Conservation (phyloP, 257 asterid species). For the Solanum chmielewskii region DNA sequence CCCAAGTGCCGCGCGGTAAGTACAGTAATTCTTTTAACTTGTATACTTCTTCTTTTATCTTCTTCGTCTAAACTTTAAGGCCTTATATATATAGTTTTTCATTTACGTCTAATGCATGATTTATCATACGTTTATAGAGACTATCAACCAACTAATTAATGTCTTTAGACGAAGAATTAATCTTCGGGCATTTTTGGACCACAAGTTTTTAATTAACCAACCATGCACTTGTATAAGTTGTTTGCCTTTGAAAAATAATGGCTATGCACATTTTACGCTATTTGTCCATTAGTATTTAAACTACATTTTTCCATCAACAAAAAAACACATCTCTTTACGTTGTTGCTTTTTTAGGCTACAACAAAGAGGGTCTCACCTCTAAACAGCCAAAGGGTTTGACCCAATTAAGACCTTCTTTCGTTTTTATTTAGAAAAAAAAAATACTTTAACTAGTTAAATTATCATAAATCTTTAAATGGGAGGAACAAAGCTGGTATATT, state of each 20-base stretch:
- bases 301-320: neutral
- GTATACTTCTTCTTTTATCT: neutral
- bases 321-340: neutral
- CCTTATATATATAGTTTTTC: too few species aligned
- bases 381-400: conserved; percentile 12
- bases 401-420: conserved; percentile 4
- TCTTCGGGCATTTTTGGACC: neutral
- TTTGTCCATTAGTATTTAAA: conserved; percentile 10
- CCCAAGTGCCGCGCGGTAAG: neutral
- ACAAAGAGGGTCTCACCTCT: conserved; percentile 15
- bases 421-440: neutral
- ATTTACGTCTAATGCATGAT: too few species aligned
- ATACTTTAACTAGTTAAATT: too few species aligned
- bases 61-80: neutral
- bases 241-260: neutral
- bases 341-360: neutral
- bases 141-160: neutral
- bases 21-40: neutral
- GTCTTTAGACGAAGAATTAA: neutral
- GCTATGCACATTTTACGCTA: neutral
- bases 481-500: neutral
- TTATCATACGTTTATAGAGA: neutral
- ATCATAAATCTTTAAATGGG: conserved; percentile 9
- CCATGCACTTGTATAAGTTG: neutral
- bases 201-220: neutral